Conservation (phyloP, 2,329 filamentous ascomycete genomes). For the Chrysoporthe deuterocubensis region DNA sequence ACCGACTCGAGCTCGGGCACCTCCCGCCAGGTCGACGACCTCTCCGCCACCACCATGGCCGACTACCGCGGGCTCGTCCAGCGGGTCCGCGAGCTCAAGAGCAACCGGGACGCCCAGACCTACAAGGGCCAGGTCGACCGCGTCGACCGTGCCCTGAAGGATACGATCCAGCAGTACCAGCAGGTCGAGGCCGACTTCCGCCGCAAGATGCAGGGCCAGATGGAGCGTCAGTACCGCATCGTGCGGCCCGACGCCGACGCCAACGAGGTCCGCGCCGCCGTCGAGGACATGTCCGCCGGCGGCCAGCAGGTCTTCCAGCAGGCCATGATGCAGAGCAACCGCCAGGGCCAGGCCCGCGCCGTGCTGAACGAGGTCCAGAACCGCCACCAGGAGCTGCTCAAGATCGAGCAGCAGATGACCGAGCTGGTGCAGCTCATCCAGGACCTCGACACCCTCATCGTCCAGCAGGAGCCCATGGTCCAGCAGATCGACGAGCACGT, state of each 20-base stretch:
- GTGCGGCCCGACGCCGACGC: constrained; percentile 82
- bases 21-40: constrained; percentile 71
- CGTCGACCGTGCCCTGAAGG: constrained; percentile 78
- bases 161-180: constrained; percentile 81
- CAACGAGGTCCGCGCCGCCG: constrained; percentile 75
- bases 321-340: constrained; percentile 79
- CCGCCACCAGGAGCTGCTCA: constrained; percentile 84
- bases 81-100: constrained; percentile 82
- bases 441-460: constrained; percentile 82
- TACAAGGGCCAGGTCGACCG: constrained; percentile 83
- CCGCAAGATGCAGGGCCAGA: constrained; percentile 79
- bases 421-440: constrained; percentile 88
- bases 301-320: constrained; percentile 86
- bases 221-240: constrained; percentile 88
- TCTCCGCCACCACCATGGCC: constrained; percentile 80
- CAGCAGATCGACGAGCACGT: constrained; percentile 83
- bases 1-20: constrained; percentile 72
- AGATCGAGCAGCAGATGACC: constrained; percentile 89
- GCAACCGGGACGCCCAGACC: constrained; percentile 73
- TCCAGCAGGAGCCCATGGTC: constrained; percentile 83
- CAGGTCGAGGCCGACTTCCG: constrained; percentile 79
- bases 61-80: constrained; percentile 79
- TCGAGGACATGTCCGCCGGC: constrained; percentile 70
- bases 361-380: constrained; percentile 80
- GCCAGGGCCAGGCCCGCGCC: constrained; percentile 78